Percentiles rank a stretch among this genome's conserved stretches.
These are phyloP conservation scores for Exophiala mesophila DNA, from an alignment of 2,329 filamentous ascomycete species.

Conservation along the genomic window DNA sequence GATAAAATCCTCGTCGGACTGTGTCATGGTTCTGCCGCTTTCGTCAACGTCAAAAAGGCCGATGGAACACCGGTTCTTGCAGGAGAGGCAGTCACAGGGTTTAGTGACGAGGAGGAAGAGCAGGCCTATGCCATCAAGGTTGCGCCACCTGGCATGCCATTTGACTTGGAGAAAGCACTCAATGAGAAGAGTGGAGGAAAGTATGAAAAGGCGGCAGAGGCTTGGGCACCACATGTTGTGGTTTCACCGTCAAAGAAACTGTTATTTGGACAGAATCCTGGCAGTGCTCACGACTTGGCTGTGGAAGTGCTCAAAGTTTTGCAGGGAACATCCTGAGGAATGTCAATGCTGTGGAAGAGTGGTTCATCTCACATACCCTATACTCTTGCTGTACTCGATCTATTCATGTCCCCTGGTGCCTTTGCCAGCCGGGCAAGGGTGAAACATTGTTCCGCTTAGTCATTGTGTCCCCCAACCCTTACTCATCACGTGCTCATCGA, in stretches of 20 bases:
- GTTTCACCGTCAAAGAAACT: constrained; percentile 15
- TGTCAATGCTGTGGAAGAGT: no score
- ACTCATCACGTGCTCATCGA: no score
- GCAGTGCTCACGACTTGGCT: not conserved
- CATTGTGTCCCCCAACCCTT: no score
- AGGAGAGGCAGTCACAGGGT: constrained; percentile 42
- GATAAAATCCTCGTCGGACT: constrained; percentile 47
- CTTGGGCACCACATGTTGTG: constrained; percentile 43
- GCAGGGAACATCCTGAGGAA: not conserved
- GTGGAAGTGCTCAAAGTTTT: not conserved
- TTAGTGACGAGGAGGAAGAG: constrained; percentile 45
- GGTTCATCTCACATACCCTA: no score
- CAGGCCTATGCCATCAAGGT: not conserved
- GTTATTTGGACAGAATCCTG: constrained; percentile 3
- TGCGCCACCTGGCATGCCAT: constrained; percentile 29
- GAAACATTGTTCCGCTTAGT: no score
- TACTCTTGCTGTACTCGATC: no score
- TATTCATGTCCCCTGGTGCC: no score
- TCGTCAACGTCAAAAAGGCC: constrained; percentile 41
- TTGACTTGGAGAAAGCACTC: constrained; percentile 44
- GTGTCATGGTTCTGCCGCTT: constrained; percentile 45
- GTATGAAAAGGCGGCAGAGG: constrained; percentile 43
- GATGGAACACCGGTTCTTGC: constrained; percentile 40
- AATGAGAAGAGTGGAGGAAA: constrained; percentile 36
- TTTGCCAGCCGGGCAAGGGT: no score